These are phyloP conservation scores for Beauveria australis DNA, from an alignment of 2,329 filamentous ascomycete species.

Conservation along the genomic window DNA sequence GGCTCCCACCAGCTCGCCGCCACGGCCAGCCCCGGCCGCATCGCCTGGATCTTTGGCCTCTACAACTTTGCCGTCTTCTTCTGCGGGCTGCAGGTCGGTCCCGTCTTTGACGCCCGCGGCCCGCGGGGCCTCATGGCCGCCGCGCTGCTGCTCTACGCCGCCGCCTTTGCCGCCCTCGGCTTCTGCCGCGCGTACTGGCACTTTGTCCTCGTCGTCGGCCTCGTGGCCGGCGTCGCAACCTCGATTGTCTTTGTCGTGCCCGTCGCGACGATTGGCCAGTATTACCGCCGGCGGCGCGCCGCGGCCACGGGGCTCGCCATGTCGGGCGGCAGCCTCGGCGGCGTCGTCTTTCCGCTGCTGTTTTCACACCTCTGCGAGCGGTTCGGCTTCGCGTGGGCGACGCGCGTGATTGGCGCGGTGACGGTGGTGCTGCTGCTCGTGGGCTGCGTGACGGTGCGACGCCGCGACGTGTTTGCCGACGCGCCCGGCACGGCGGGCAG, in stretches of 20 bases:
- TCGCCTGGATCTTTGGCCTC: conserved; percentile 64
- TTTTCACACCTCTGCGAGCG: conserved; percentile 33
- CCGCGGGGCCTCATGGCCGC: conserved; percentile 47
- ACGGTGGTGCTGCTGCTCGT: conserved; percentile 40
- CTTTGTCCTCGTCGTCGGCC: conserved; percentile 14
- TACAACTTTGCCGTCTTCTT: conserved; percentile 63
- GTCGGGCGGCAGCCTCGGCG: conserved; percentile 54
- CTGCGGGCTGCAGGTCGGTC: conserved; percentile 60
- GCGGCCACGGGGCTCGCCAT: conserved; percentile 69
- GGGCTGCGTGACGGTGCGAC: conserved; percentile 5
- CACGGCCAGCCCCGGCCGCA: conserved; percentile 43
- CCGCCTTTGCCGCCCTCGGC: conserved; percentile 9
- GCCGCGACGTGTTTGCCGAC: conserved; percentile 25
- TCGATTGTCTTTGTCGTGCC: conserved; percentile 13
- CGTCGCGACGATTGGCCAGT: conserved; percentile 65
- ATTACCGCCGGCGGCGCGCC: conserved; percentile 63
- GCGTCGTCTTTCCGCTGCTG: conserved; percentile 48
- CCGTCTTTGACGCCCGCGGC: conserved; percentile 59
- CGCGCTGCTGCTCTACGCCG: conserved; percentile 4
- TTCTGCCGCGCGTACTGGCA: conserved; percentile 15
- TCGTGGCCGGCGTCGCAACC: conserved; percentile 11
- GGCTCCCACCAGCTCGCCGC: conserved; percentile 49
- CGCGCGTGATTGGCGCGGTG: conserved; percentile 37
- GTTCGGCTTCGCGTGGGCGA: conserved; percentile 38
- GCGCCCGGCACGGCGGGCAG: conserved; percentile 35